Conservation (phyloP, 2,329 filamentous ascomycete species). For the Fusarium piperis region DNA sequence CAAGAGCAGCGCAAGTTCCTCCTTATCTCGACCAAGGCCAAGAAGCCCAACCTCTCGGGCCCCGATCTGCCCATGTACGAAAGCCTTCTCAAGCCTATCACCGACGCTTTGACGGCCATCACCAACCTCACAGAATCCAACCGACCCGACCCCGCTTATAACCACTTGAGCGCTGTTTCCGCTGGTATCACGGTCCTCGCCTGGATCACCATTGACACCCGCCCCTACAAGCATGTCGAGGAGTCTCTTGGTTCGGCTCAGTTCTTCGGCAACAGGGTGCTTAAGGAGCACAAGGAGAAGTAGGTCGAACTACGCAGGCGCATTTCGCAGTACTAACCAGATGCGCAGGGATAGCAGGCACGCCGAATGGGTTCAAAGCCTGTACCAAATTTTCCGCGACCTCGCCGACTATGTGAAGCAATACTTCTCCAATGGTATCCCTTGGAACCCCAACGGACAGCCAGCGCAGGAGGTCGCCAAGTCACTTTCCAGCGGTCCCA, state of each 20-base stretch:
- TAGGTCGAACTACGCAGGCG: slow-evolving; percentile 34
- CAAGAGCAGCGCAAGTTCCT: slow-evolving; percentile 88
- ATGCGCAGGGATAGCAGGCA: slow-evolving; percentile 75
- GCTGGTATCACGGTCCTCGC: slow-evolving; percentile 90
- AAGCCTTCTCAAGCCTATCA: slow-evolving; percentile 86
- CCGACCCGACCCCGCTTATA: slow-evolving; percentile 77
- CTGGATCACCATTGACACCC: slow-evolving; percentile 87
- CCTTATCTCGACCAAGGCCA: slow-evolving; percentile 87
- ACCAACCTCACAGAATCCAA: slow-evolving; percentile 85
- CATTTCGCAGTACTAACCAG: slow-evolving; percentile 3
- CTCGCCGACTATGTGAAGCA: slow-evolving; percentile 86
- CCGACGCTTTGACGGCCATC: slow-evolving; percentile 81
- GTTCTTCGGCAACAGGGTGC: slow-evolving; percentile 93
- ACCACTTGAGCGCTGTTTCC: slow-evolving; percentile 85
- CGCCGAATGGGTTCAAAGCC: slow-evolving; percentile 90
- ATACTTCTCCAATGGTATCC: slow-evolving; percentile 80
- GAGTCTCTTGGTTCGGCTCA: slow-evolving; percentile 86
- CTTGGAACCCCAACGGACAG: slow-evolving; percentile 84
- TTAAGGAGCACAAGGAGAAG: slow-evolving; percentile 88
- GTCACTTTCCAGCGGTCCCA: slow-evolving; percentile 56
- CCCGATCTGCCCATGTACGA: slow-evolving; percentile 72
- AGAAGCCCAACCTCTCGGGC: slow-evolving; percentile 80
- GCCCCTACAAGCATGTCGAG: slow-evolving; percentile 85
- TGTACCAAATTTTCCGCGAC: slow-evolving; percentile 88
- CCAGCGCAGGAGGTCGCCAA: slow-evolving; percentile 74